These are phyloP conservation scores for Bipolaris victoriae DNA, from an alignment of 2,329 filamentous ascomycete genomes.

Conservation along the genomic window DNA sequence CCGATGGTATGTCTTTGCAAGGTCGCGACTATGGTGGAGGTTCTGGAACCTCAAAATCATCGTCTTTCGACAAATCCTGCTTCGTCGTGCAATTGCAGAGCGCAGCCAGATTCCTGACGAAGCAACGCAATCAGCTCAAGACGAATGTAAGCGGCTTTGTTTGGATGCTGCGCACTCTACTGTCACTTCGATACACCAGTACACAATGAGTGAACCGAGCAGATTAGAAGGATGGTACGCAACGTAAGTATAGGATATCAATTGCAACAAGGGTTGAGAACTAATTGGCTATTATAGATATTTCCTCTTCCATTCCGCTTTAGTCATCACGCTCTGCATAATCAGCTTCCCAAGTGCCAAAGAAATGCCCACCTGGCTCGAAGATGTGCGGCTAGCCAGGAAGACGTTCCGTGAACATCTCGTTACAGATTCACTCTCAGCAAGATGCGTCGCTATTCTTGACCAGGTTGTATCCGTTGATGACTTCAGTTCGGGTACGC, in stretches of 20 bases:
- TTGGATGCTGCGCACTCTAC: conserved; percentile 35
- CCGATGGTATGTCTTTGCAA: conserved; percentile 31
- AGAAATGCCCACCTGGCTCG: conserved; percentile 25
- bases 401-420: conserved; percentile 31
- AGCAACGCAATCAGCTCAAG: conserved; percentile 25
- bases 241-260: conserved; percentile 24
- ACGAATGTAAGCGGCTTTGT: conserved; percentile 32
- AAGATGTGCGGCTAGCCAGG: conserved; percentile 30
- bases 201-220: conserved; percentile 25
- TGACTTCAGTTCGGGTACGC: conserved; percentile 21
- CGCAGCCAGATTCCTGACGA: conserved; percentile 28
- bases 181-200: conserved; percentile 31
- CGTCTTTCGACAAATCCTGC: conserved; percentile 32
- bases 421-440: conserved; percentile 31
- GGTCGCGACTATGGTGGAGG: conserved; percentile 34
- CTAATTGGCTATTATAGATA: conserved; percentile 19
- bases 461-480: conserved; percentile 32
- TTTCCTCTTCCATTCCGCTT: conserved; percentile 35
- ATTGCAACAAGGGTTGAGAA: neutral
- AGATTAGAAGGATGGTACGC: conserved; percentile 36
- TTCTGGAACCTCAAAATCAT: conserved; percentile 38
- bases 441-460: conserved; percentile 33
- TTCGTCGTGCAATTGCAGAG: conserved; percentile 31
- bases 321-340: conserved; percentile 34
- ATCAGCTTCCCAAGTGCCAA: conserved; percentile 31